Conservation (phyloP, 2,329 filamentous ascomycete genomes). For the Decorospora gaudefroyi region DNA sequence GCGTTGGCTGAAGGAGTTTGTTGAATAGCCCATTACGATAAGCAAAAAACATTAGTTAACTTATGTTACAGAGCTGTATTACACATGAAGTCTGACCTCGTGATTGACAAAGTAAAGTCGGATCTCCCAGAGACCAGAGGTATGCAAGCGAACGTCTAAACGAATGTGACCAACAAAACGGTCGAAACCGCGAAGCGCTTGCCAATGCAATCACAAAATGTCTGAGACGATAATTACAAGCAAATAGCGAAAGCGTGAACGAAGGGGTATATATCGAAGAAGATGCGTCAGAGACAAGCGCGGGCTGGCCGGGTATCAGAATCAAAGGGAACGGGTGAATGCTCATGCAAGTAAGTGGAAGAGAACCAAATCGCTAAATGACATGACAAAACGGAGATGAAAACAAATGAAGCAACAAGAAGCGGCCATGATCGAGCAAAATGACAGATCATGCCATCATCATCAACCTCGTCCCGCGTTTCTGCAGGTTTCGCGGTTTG, state of each 20-base stretch:
- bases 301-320: slow-evolving; percentile 35
- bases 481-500: slow-evolving; percentile 50
- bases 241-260: slow-evolving; percentile 11
- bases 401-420: not conserved
- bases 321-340: slow-evolving; percentile 19
- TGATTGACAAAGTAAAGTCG: slow-evolving; percentile 11
- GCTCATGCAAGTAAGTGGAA: slow-evolving; percentile 17
- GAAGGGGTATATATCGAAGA: slow-evolving; percentile 13
- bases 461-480: slow-evolving; percentile 57
- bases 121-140: slow-evolving; percentile 17
- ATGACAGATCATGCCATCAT: slow-evolving; percentile 51
- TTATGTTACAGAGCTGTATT: slow-evolving; percentile 20
- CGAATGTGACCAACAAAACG: slow-evolving; percentile 9
- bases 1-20: not conserved
- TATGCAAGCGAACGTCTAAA: slow-evolving; percentile 10
- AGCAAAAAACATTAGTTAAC: slow-evolving; percentile 24
- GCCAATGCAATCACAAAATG: slow-evolving; percentile 2
- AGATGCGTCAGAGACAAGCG: slow-evolving; percentile 12
- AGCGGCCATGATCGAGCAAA: not conserved
- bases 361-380: slow-evolving; percentile 18
- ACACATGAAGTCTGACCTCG: slow-evolving; percentile 29
- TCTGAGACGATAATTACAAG: slow-evolving; percentile 15
- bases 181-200: slow-evolving; percentile 18
- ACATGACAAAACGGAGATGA: slow-evolving; percentile 8
- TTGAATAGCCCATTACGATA: slow-evolving; percentile 3